A percentile compares a stretch with the other conserved stretches of the same genome.
phyloP scores from a whole-genome alignment of 257 asterid species.

The Voacanga thouarsii region DNA sequence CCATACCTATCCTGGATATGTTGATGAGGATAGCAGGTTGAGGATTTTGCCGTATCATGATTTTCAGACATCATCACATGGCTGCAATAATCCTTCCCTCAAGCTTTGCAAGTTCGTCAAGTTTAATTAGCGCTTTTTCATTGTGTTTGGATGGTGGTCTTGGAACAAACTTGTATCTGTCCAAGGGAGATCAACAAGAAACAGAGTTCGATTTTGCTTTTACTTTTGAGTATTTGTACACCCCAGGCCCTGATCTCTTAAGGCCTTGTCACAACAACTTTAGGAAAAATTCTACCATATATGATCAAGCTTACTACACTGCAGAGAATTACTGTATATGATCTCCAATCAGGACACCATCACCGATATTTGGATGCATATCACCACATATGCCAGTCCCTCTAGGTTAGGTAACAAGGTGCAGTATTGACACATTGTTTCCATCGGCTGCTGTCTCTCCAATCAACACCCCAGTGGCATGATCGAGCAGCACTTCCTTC shows the following conservation, averaged over 20 bases:
- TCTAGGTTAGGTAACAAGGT: slow-evolving; percentile 68
- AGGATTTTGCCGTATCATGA: too few species aligned
- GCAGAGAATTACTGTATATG: neutral
- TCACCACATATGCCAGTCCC: slow-evolving; percentile 65
- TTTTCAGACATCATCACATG: too few species aligned
- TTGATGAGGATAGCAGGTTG: too few species aligned
- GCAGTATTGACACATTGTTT: slow-evolving; percentile 68
- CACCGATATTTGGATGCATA: slow-evolving; percentile 72
- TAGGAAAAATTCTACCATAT: neutral
- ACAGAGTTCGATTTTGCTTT: neutral
- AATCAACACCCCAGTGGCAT: slow-evolving; percentile 72
- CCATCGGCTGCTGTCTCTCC: slow-evolving; percentile 77
- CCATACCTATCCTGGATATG: too few species aligned
- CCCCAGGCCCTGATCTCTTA: neutral
- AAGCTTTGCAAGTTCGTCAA: slow-evolving; percentile 23
- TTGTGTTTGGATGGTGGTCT: neutral
- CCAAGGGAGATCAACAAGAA: neutral
- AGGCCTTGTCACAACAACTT: neutral
- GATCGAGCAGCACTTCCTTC: slow-evolving; percentile 68
- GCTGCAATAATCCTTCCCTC: too few species aligned
- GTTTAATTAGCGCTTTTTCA: too few species aligned
- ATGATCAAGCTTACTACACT: neutral
- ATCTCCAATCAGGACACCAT: slow-evolving; percentile 74
- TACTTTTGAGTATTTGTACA: neutral
- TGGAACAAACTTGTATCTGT: neutral